Conservation (phyloP, 2,329 filamentous ascomycete genomes). For the Colletotrichum tropicicola region DNA sequence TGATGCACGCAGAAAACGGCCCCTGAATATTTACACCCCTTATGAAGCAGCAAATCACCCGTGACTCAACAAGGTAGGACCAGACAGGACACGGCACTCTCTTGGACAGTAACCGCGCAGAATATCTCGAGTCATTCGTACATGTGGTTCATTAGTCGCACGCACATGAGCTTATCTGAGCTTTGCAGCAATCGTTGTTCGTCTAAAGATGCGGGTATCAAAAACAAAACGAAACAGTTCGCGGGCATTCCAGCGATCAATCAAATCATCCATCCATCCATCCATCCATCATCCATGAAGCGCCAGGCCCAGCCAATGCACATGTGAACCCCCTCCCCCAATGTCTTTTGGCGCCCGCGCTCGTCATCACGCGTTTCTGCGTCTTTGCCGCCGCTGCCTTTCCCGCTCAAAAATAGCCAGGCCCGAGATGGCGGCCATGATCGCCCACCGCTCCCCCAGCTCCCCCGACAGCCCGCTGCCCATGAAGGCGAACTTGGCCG, state of each 20-base stretch:
- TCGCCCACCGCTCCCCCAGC: conserved; percentile 51
- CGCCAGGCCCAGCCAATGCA: neutral
- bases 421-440: conserved; percentile 50
- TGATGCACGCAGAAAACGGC: conserved; percentile 7
- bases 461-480: conserved; percentile 47
- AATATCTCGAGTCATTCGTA: neutral
- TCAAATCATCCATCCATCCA: neutral
- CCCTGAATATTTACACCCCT: conserved; percentile 3
- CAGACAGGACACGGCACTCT: neutral
- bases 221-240: conserved; percentile 18
- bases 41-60: no score
- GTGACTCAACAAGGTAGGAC: neutral
- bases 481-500: conserved; percentile 49
- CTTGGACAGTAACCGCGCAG: neutral
- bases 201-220: conserved; percentile 13
- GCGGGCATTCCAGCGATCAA: neutral
- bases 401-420: conserved; percentile 30
- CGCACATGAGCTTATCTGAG: neutral
- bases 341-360: neutral
- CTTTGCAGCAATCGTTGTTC: neutral
- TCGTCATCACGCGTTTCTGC: neutral
- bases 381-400: conserved; percentile 7
- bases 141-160: neutral
- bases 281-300: neutral
- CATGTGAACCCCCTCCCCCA: neutral